Evolutionary conservation across 306 rosid genomes (phyloP).

Genomic region (Vachellia pachyceras): DNA sequence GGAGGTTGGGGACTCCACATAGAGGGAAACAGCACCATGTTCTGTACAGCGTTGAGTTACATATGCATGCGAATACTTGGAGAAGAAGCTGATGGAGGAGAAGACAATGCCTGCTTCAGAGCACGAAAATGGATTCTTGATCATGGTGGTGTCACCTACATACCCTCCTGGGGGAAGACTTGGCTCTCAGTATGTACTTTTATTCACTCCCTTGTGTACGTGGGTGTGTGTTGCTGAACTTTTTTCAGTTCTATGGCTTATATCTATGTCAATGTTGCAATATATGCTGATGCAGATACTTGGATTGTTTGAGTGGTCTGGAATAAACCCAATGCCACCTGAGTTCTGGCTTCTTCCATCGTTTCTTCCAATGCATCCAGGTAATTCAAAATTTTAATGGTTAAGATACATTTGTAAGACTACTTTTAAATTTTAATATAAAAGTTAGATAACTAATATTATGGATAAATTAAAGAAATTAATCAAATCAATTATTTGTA

Average conservation of each 20-base stretch:
- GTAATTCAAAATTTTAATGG: slow-evolving; percentile 19
- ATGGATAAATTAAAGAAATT: too few relatives aligned
- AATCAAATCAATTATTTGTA: too few relatives aligned
- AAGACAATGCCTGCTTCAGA: slow-evolving; percentile 63
- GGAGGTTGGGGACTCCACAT: slow-evolving; percentile 91
- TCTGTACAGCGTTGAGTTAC: slow-evolving; percentile 66
- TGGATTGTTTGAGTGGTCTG: slow-evolving; percentile 74
- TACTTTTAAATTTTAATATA: too few relatives aligned
- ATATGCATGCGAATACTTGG: slow-evolving; percentile 73
- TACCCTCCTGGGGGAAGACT: slow-evolving; percentile 86
- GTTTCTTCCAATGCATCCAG: slow-evolving; percentile 80
- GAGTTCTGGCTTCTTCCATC: slow-evolving; percentile 88
- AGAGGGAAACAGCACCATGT: slow-evolving; percentile 83
- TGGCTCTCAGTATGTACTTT: slow-evolving; percentile 75
- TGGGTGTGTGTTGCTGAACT: too few relatives aligned
- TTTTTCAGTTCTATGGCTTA: not conserved
- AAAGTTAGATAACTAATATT: too few relatives aligned
- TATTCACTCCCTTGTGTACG: too few relatives aligned
- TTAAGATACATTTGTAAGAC: too few relatives aligned
- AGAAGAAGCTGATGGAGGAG: slow-evolving; percentile 69
- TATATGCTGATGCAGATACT: slow-evolving; percentile 46
- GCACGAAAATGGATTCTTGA: slow-evolving; percentile 77
- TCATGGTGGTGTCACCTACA: slow-evolving; percentile 68
- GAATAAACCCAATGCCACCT: slow-evolving; percentile 83
- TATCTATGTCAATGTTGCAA: not conserved